Base-by-base conservation (phyloP, 1,284 basidiomycete species). In the Lignosus rhinocerotis region DNA sequence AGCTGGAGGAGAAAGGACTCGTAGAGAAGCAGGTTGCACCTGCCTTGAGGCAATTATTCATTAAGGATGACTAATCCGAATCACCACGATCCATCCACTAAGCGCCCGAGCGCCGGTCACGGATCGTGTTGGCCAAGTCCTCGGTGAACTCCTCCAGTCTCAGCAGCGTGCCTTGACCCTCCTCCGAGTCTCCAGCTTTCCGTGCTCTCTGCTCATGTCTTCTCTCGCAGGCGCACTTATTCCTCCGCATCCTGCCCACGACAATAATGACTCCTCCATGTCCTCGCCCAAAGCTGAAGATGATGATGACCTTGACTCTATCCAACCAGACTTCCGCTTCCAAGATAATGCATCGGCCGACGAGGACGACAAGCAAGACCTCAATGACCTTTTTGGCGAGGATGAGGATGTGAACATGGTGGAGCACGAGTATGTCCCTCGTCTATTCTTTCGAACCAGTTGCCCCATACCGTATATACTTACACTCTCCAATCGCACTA, bases 341-440 rank as follows among this genome's bases (percentile, higher is more conserved):
- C 65, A 61, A 48, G 19, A 16, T 10, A 58, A 61, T n/a, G n/a
- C 6, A 10, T 33, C 36, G 16, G 30, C 47, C 21, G 48, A 51
- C 41, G 44, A 54, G 12, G 58, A 57, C 41, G 46, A 77, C 50
- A 86, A 90, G 62, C 83, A 87, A 65, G 85, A 81, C 58, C 88
- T 89, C 82, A 82, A 84, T 59, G 90, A 92, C 70, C 80, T 92
- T 51, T 92, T 92, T 70, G 90, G 90, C 38, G 87, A 88, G 63
- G 89, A 90, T 47, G 78, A 82, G 39, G 84, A 84, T 36, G 78
- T 80, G 8, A 81, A 84, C 55, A 82, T 80, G 57, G 75, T 76
- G 39, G 80, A 79, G 66, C 69, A 71, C 60, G 69, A 68, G 70
- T 72, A 56, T 31, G 66, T 54, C 50, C 11, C 39, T 14, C n/a